Evolutionary conservation across 192 early-diverging fungal species (phyloP).

Genomic region (Coemansia sp.): DNA sequence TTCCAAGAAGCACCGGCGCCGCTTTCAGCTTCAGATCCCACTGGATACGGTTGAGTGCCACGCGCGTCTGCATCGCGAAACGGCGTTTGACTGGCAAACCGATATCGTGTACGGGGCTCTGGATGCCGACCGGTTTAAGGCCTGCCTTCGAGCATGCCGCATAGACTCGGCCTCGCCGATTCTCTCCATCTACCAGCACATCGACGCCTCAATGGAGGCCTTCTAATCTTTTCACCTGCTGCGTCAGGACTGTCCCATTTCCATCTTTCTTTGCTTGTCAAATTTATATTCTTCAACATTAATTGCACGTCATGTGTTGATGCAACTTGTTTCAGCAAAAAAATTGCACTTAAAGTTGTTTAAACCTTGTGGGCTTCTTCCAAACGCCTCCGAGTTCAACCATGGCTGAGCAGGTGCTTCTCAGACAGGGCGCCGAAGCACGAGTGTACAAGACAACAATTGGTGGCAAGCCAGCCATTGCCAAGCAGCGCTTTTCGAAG

Average conservation of each 20-base stretch:
- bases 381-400: background rate
- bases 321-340: background rate
- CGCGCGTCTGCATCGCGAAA: constrained; percentile 23
- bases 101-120: constrained; percentile 43
- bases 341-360: background rate
- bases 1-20: constrained; percentile 35
- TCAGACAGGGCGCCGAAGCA: constrained; percentile 90
- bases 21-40: constrained; percentile 44
- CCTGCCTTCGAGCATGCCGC: constrained; percentile 25
- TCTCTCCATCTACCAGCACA: constrained; percentile 49
- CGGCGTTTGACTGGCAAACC: constrained; percentile 33
- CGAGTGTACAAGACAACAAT: constrained; percentile 74
- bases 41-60: constrained; percentile 30
- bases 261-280: background rate
- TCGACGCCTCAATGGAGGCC: constrained; percentile 31
- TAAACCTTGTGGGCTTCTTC: background rate
- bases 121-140: constrained; percentile 14
- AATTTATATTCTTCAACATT: background rate
- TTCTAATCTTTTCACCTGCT: constrained; percentile 12
- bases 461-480: constrained; percentile 16
- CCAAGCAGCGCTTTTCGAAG: constrained; percentile 88
- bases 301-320: background rate
- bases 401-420: constrained; percentile 46
- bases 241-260: background rate
- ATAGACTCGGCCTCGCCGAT: constrained; percentile 24